Evolutionary conservation across 257 asterid genomes (phyloP), one percentile per base, ranked within the genome.

Genomic region (Orobanche coerulescens): DNA sequence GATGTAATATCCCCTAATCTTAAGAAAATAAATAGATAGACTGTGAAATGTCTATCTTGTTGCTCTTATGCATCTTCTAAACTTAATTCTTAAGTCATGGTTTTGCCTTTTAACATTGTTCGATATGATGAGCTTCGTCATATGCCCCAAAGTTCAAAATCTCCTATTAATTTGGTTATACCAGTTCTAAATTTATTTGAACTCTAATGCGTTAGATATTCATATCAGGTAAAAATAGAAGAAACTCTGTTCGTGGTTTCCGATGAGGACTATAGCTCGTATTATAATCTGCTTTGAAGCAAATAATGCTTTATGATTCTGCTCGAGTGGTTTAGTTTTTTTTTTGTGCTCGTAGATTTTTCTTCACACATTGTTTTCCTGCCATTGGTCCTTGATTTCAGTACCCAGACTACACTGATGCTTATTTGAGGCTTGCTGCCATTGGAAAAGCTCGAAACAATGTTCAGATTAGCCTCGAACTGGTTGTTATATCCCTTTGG

Each of bases 341-440:
- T 22, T 9, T 59, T 44, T 43, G 7, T 11, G 23, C 59, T 42
- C 46, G 23, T 64, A 24, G 48, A 5, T 36, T 59, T 40, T 54
- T 61, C 37, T 63, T 50, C 34, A 63, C 28, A 19, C 36, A 34
- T 31, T 23, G 46, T 58, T 51, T 52, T 49, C 43, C 59, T 74
- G 19, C 59, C 63, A 60, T 47, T 63, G 47, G 34, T 59, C 67
- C 58, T 61, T 56, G 23, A 51, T 67, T 74, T 71, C 94, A 92
- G 98, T 86, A 78, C 68, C 95, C 95, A 61, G 94, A 80, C 19
- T 92, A 93, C 65, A 76, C 85, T 26, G 99, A 93, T 83, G 92
- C 95, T 56, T 79, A 86, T 82, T 73, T 93, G 85, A 86, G 98
- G 76, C 95, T 93, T 62, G 97, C 97, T 61, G 95, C 97, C 61